A percentile compares a stretch with the other conserved stretches of the same genome.
Conservation (phyloP, 371 early-diverging fungal genomes). For the Circinella umbellata region DNA sequence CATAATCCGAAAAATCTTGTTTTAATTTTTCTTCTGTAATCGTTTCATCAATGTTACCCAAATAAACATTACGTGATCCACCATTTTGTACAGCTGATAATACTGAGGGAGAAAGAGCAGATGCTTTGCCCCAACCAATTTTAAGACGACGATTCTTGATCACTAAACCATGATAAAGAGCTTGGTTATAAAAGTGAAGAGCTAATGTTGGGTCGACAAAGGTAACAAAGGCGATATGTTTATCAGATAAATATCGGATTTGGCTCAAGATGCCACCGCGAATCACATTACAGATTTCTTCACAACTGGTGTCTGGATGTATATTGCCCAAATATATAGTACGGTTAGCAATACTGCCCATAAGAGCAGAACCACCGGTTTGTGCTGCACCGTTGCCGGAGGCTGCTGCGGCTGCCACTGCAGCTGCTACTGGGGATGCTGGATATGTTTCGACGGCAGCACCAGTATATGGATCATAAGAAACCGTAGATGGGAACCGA, state of each 20-base stretch:
- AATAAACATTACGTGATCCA: slow-evolving; percentile 83
- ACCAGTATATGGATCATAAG: slow-evolving; percentile 36
- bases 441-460: slow-evolving; percentile 32
- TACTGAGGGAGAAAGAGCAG: slow-evolving; percentile 60
- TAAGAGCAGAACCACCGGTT: slow-evolving; percentile 7
- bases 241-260: slow-evolving; percentile 74
- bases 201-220: slow-evolving; percentile 80
- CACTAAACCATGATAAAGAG: slow-evolving; percentile 59
- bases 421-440: not conserved
- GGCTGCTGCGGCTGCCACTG: slow-evolving; percentile 16
- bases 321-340: slow-evolving; percentile 83
- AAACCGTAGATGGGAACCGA: slow-evolving; percentile 25
- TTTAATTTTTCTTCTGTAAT: slow-evolving; percentile 67
- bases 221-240: slow-evolving; percentile 82
- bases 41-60: slow-evolving; percentile 69
- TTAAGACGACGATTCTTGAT: slow-evolving; percentile 75
- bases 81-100: slow-evolving; percentile 65
- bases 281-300: slow-evolving; percentile 84
- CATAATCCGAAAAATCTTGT: slow-evolving; percentile 75
- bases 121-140: slow-evolving; percentile 81
- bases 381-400: slow-evolving; percentile 22
- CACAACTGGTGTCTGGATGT: slow-evolving; percentile 71
- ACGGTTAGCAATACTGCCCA: slow-evolving; percentile 53
- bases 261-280: slow-evolving; percentile 84
- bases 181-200: slow-evolving; percentile 58